Evolutionary conservation across 768 basidiomycete species (phyloP), one percentile per base, ranked within the genome.

Genomic region (Candolleomyces efflorescens): DNA sequence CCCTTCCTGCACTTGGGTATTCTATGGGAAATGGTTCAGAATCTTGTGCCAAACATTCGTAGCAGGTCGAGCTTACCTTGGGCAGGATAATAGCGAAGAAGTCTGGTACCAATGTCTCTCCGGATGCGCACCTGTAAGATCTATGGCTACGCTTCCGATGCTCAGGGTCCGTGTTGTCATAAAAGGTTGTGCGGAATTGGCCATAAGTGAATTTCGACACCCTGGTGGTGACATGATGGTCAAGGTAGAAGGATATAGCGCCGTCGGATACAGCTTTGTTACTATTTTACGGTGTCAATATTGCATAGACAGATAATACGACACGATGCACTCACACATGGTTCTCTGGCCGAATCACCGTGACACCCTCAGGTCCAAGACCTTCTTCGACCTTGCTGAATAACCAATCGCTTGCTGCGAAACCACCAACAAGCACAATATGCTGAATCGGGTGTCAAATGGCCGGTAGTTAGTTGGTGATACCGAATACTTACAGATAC

Each of bases 231-330:
- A 84, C 82, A 15, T 77, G 74, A 59, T 78, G 77, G 57, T 84
- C 79, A 17, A 84, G 75, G 54, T 72, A 68, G 57, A 71, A 72
- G 1, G 70, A 73, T 11, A 73, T 69, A 4, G 72, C 79, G 1
- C 83, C 82, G 47, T 83, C 80, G 0, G 83, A 79, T 7, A 84
- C 82, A 0, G 81, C 82, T 53, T 74, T 65, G 75, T 83, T 70
- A 0, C 71, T 73, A 38, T 9, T 46, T 50, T 22, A 24, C 47
- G 20, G 51, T 24, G n/a, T n/a, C 27, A 46, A 41, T 24, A 12
- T 1, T 7, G 39, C 17, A 37, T 37, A 36, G 49, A 12, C 13
- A 27, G 15, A 27, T 3, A 12, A 10, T 20, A 38, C 24, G 44
- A 12, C 27, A 49, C 24, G 17, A 50, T 13, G 23, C 18, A 24